phyloP scores from a whole-genome alignment of 2,329 filamentous ascomycete species.

The Fusarium subtropicale region DNA sequence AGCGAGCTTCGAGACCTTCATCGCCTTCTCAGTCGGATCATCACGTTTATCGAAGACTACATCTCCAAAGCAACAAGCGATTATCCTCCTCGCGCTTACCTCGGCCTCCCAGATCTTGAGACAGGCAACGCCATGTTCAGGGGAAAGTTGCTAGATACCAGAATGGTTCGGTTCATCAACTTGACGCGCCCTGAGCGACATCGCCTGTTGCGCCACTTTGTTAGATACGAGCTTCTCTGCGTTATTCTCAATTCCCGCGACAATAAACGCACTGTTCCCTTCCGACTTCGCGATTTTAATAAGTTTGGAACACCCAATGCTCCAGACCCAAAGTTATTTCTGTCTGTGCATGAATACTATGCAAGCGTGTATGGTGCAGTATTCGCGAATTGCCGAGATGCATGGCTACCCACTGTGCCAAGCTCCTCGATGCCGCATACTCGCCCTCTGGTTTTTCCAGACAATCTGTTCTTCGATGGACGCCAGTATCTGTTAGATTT shows the following conservation, averaged over 20 bases:
- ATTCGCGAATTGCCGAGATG: neutral
- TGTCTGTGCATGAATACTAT: conserved; percentile 9
- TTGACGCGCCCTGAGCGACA: neutral
- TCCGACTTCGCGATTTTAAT: accelerated
- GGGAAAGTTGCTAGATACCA: neutral
- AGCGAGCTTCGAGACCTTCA: neutral
- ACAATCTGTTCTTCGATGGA: neutral
- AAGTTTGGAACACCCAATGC: neutral
- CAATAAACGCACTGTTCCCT: accelerated
- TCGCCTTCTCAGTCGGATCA: neutral
- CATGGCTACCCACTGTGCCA: neutral
- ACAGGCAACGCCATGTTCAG: neutral
- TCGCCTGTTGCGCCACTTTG: neutral
- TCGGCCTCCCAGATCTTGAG: neutral
- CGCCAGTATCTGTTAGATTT: accelerated
- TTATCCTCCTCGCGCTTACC: neutral
- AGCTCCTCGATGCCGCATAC: neutral
- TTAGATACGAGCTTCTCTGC: conserved; percentile 15
- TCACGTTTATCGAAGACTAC: neutral
- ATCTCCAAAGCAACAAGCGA: neutral
- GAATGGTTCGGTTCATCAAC: neutral
- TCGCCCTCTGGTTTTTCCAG: neutral
- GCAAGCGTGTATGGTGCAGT: neutral
- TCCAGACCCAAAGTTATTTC: neutral
- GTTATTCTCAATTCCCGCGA: neutral